Evolutionary conservation across 163 green algal species (phyloP).

Genomic region (Chlamydomonas reinhardtii): DNA sequence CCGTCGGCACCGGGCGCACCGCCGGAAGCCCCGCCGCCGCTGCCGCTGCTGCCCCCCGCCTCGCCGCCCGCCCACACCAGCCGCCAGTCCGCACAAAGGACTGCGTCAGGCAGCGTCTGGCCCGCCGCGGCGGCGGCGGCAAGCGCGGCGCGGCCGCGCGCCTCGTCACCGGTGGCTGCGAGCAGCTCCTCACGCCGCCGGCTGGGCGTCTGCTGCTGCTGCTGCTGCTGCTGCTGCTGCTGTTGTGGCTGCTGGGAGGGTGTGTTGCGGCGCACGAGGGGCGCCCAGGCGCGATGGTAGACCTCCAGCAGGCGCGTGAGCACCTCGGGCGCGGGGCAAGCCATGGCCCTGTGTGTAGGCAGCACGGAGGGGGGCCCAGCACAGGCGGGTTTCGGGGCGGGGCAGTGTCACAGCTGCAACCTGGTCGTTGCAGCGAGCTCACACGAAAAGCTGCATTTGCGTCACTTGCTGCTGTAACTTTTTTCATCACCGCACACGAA

Average conservation of each 20-base stretch:
- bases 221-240: no score
- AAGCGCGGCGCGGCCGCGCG: background rate
- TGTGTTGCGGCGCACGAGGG: conserved; percentile 1
- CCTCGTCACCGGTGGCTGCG: background rate
- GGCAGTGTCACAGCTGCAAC: no score
- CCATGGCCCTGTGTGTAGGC: conserved; percentile 51
- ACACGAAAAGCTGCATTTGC: no score
- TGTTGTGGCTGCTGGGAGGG: background rate
- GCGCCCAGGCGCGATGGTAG: conserved; percentile 55
- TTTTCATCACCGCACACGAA: no score
- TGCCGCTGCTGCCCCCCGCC: background rate
- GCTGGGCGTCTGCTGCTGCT: no score
- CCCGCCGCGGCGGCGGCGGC: no score
- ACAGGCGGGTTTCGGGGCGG: no score
- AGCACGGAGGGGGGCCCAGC: no score
- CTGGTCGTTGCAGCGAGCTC: no score
- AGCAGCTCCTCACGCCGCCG: background rate
- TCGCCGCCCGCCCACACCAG: conserved; percentile 20
- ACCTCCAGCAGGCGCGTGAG: conserved; percentile 45
- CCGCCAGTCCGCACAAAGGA: conserved; percentile 10
- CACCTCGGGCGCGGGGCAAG: conserved; percentile 62
- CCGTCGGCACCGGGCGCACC: conserved; percentile 12
- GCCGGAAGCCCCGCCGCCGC: background rate
- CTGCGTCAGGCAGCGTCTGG: background rate
- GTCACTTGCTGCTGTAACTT: no score